These are phyloP conservation scores for Kodamaea anthophila DNA, from an alignment of 1,139 yeast genomes.

Conservation along the genomic window DNA sequence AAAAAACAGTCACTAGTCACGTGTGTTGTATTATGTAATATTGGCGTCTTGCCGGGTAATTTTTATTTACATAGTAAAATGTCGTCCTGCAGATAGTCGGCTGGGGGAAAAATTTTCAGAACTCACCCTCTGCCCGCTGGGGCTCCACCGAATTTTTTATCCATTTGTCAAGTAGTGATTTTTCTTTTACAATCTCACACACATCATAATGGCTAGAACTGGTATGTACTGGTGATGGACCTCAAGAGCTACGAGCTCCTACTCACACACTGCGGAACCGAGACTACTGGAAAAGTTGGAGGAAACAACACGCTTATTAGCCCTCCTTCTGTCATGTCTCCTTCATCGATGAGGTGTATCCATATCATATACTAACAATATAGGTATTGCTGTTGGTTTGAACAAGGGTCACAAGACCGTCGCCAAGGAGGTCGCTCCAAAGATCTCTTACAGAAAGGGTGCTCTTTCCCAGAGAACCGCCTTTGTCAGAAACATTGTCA, in stretches of 20 bases:
- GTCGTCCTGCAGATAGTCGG: conserved; percentile 4
- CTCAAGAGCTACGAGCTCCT: not conserved
- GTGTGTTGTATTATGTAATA: conserved; percentile 6
- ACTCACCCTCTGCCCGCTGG: conserved; percentile 3
- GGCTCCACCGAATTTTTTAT: conserved; percentile 7
- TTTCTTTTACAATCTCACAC: conserved; percentile 11
- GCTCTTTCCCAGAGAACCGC: conserved; percentile 91
- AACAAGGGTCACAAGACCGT: conserved; percentile 99
- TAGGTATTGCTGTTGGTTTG: conserved; percentile 97
- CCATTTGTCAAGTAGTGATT: conserved; percentile 10
- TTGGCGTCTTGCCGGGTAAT: conserved; percentile 1
- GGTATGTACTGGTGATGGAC: conserved; percentile 37
- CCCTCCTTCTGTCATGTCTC: too few relatives aligned
- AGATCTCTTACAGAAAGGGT: conserved; percentile 96
- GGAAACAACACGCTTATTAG: too few relatives aligned
- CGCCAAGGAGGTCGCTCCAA: conserved; percentile 88
- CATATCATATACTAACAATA: conserved; percentile 21
- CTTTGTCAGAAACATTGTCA: conserved; percentile 91
- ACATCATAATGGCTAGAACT: conserved; percentile 50
- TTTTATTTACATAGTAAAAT: not conserved
- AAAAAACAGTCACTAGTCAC: conserved; percentile 15
- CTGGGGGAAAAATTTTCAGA: conserved; percentile 7
- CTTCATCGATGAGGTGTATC: too few relatives aligned
- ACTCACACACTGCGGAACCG: not conserved
- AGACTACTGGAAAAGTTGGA: conserved; percentile 1